Evolutionary conservation across 2,329 filamentous ascomycete genomes (phyloP), one percentile per base, ranked within the genome.

Genomic region (Harringtonia aguacate): DNA sequence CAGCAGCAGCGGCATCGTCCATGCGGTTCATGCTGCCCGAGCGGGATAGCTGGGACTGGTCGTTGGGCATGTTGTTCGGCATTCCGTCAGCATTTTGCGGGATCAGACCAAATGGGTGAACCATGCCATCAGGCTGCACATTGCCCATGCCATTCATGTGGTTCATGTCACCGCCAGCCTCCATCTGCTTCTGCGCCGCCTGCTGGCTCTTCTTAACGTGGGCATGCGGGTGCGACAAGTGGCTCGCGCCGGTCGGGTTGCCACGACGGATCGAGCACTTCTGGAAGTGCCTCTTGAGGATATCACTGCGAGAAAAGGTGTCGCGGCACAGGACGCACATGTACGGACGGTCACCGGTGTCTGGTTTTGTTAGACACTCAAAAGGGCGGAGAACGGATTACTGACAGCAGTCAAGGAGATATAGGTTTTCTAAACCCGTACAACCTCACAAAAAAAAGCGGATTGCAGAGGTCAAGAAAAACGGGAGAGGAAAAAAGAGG

Each of bases 251-350:
- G 15, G 88, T 95, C 44, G 92, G 90, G 66, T 97, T 97, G 46
- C 92, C 92, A 60, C 92, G 83, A 57, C 92, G 82, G 52, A 95
- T 87, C 33, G 92, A 95, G 69, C 92, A 98, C 72, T 98, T 98
- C 65, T 95, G 89, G 68, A 97, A 98, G 68, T 98, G 92, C 52
- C 92, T 86, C 73, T 98, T 98, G 57, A 98, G 70, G 53, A 98
- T 97, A 61, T 98, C 92, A 73, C 88, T 95, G 62, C 92, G 83
- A 39, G 87, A 95, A 67, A 98, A 98, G 29, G 89, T 97, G 65
- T 97, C 92, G 63, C 92, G 88, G 73, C 92, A 98, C 41, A 98
- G 74, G 53, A 94, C 86, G 68, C 92, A 98, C 80, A 94, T 94
- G 70, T 98, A 98, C 46, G 92, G 92, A 53, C 92, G 86, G 64